A percentile compares a stretch with the other conserved stretches of the same genome.
Evolutionary conservation across 1,284 basidiomycete genomes (phyloP).

Genomic region (Tranzscheliella williamsii): DNA sequence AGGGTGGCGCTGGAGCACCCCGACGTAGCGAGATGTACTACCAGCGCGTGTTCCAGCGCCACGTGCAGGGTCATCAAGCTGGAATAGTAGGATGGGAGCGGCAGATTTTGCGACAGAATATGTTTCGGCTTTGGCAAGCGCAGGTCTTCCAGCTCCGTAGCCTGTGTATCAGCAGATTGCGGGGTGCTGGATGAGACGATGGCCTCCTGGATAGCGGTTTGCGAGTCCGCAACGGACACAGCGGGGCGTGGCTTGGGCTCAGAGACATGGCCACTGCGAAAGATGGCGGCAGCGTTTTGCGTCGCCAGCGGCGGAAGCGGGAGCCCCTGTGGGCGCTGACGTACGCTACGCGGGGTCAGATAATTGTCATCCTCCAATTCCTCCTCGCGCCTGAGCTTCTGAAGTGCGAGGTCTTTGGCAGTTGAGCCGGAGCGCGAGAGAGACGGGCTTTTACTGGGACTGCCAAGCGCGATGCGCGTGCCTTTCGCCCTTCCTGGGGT

Average conservation of each 20-base stretch:
- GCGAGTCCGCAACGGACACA: too few species aligned
- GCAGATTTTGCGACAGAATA: constrained; percentile 21
- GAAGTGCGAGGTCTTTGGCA: constrained; percentile 13
- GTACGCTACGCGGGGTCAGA: constrained; percentile 32
- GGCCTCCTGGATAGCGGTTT: too few species aligned
- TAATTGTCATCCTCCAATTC: constrained; percentile 33
- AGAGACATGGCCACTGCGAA: constrained; percentile 6
- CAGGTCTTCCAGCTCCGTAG: background rate
- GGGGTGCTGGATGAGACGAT: too few species aligned
- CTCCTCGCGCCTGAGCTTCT: background rate
- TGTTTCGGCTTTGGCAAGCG: constrained; percentile 11
- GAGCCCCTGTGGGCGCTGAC: constrained; percentile 21
- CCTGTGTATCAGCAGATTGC: too few species aligned
- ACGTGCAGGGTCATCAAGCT: constrained; percentile 42
- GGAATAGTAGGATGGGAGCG: constrained; percentile 39
- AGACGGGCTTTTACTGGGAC: constrained; percentile 20
- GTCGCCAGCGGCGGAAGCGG: constrained; percentile 30
- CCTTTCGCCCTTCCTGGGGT: constrained; percentile 31
- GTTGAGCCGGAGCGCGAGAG: constrained; percentile 7
- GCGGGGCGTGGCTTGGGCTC: background rate
- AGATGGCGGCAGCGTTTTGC: constrained; percentile 25
- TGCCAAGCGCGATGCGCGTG: constrained; percentile 20
- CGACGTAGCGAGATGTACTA: constrained; percentile 54
- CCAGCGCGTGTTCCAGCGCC: constrained; percentile 52
- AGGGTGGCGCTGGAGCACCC: constrained; percentile 38